These are phyloP conservation scores for Phytopythium chamaehyphon DNA, from an alignment of 352 stramenopile genomes.

Conservation along the genomic window DNA sequence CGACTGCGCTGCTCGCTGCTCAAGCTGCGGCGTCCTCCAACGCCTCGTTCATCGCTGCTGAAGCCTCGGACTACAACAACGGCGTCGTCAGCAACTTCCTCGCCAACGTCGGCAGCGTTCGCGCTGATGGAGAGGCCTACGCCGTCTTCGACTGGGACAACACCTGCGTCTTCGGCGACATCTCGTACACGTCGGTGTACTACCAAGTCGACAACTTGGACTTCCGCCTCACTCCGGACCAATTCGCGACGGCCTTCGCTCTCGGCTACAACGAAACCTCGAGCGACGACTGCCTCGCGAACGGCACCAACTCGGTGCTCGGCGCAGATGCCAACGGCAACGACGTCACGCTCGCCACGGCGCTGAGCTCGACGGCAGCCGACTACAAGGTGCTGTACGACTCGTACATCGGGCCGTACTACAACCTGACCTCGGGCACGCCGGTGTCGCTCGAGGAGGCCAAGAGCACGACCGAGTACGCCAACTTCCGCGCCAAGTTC, in stretches of 20 bases:
- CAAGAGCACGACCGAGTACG: slow-evolving; percentile 35
- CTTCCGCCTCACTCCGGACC: slow-evolving; percentile 37
- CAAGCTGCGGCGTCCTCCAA: slow-evolving; percentile 2
- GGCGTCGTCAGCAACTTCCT: slow-evolving; percentile 34
- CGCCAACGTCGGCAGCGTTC: slow-evolving; percentile 24
- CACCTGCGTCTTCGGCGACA: slow-evolving; percentile 65
- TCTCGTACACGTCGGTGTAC: slow-evolving; percentile 58
- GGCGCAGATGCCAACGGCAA: slow-evolving; percentile 32
- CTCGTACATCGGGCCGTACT: slow-evolving; percentile 38
- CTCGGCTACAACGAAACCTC: slow-evolving; percentile 49
- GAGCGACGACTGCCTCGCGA: slow-evolving; percentile 38
- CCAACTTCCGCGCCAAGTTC: slow-evolving; percentile 62
- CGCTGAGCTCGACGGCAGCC: slow-evolving; percentile 20
- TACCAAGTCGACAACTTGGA: slow-evolving; percentile 57
- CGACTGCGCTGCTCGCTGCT: slow-evolving; percentile 11
- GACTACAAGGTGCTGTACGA: slow-evolving; percentile 58
- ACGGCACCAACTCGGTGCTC: slow-evolving; percentile 40
- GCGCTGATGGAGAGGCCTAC: slow-evolving; percentile 35
- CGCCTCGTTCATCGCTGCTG: slow-evolving; percentile 27
- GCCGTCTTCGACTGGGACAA: slow-evolving; percentile 64
- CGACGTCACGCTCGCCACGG: slow-evolving; percentile 36
- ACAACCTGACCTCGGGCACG: slow-evolving; percentile 31
- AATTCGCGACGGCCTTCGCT: slow-evolving; percentile 41
- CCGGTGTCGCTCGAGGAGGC: slow-evolving; percentile 22
- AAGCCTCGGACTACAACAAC: slow-evolving; percentile 58